These are phyloP conservation scores for Bremia lactucae DNA, from an alignment of 352 stramenopile genomes.

Conservation along the genomic window DNA sequence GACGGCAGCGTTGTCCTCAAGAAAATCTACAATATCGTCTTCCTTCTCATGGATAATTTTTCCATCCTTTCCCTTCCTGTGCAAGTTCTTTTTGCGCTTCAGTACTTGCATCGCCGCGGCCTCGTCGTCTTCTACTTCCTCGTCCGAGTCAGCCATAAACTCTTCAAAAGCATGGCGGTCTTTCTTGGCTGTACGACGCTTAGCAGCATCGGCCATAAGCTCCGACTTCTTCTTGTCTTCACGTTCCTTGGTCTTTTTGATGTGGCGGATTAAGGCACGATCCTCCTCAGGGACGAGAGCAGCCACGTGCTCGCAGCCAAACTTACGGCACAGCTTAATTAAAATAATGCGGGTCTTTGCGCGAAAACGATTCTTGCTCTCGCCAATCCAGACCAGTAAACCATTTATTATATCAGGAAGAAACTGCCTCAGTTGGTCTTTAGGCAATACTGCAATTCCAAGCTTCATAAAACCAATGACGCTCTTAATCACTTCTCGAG, in stretches of 20 bases:
- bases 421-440: constrained; percentile 84
- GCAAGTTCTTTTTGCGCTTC: constrained; percentile 69
- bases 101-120: constrained; percentile 76
- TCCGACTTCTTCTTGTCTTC: constrained; percentile 84
- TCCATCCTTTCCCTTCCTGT: constrained; percentile 66
- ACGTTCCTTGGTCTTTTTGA: constrained; percentile 91
- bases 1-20: constrained; percentile 83
- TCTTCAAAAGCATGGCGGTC: constrained; percentile 58
- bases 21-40: constrained; percentile 89
- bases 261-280: constrained; percentile 88
- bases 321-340: constrained; percentile 91
- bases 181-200: constrained; percentile 34
- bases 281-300: constrained; percentile 86
- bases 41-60: constrained; percentile 71
- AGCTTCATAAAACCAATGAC: constrained; percentile 95
- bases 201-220: constrained; percentile 32
- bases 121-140: constrained; percentile 69
- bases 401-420: constrained; percentile 88
- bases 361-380: constrained; percentile 92
- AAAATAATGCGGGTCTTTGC: constrained; percentile 93
- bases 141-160: constrained; percentile 75
- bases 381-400: constrained; percentile 88
- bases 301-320: constrained; percentile 87
- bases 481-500: constrained; percentile 93
- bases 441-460: constrained; percentile 84